Conservation (phyloP, 129 eudicot species). For the Calendula officinalis region DNA sequence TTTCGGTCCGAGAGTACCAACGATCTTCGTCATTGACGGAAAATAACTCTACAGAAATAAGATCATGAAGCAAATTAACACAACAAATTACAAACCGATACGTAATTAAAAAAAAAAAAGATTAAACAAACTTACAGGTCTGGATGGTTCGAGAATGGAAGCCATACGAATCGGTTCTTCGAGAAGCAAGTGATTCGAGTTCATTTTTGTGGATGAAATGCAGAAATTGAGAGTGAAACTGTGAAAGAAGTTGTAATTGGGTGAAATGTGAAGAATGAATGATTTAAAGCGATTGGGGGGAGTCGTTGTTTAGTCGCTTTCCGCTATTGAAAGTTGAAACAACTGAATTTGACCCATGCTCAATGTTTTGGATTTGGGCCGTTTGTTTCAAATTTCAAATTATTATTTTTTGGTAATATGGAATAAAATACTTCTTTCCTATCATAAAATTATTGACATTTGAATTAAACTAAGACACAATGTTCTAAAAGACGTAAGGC, state of each 20-base stretch:
- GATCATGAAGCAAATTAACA: not conserved
- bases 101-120: not conserved
- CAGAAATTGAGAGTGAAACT: not conserved
- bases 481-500: too few species aligned
- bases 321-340: not conserved
- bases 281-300: constrained; percentile 19
- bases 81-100: not conserved
- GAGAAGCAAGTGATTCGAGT: constrained; percentile 60
- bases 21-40: constrained; percentile 87
- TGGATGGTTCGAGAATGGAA: constrained; percentile 77
- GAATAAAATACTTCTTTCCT: too few species aligned
- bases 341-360: constrained; percentile 25
- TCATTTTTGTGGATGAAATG: constrained; percentile 35
- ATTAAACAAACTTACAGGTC: constrained; percentile 41
- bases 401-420: too few species aligned
- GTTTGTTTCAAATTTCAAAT: constrained; percentile 9
- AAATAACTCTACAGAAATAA: constrained; percentile 55
- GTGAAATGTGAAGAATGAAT: not conserved
- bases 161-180: constrained; percentile 84
- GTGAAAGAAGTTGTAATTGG: constrained; percentile 13
- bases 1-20: constrained; percentile 80
- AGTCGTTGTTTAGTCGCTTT: constrained; percentile 36
- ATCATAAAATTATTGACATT: too few species aligned
- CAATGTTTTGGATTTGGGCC: constrained; percentile 21
- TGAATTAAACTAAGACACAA: too few species aligned